These are phyloP conservation scores for Plasmodium vivax DNA, from an alignment of 169 alveolate genomes.

Conservation along the genomic window DNA sequence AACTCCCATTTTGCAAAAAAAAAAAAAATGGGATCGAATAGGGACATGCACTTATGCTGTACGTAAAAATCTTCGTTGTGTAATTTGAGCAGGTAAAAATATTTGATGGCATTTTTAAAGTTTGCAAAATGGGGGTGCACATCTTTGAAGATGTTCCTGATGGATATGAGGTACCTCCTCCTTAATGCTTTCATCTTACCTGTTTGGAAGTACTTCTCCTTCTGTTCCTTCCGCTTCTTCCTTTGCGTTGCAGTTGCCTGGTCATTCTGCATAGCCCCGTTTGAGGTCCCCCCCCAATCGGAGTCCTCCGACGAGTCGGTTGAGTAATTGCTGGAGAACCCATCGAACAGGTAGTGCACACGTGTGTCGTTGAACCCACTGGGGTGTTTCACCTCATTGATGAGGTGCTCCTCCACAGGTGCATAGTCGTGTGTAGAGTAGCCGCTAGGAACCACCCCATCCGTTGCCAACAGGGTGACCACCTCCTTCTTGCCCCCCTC, in stretches of 20 bases:
- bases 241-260: background rate
- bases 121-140: conserved; percentile 41
- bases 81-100: conserved; percentile 43
- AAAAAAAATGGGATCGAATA: conserved; percentile 35
- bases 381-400: background rate
- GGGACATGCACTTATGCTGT: background rate
- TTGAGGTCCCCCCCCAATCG: background rate
- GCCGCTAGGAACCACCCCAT: background rate
- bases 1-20: conserved; percentile 62
- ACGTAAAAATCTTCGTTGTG: conserved; percentile 43
- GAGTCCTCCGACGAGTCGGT: conserved; percentile 1
- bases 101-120: conserved; percentile 62
- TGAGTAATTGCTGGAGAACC: conserved; percentile 69
- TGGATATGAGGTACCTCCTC: conserved; percentile 5
- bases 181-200: conserved; percentile 25
- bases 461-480: background rate
- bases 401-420: background rate
- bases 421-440: background rate
- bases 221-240: conserved; percentile 10
- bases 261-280: background rate
- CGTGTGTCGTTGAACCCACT: background rate
- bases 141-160: conserved; percentile 18
- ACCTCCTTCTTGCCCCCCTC: background rate
- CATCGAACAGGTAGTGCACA: conserved; percentile 55
- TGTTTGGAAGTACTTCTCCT: conserved; percentile 55